These are phyloP conservation scores for Malassezia sp. DNA, from an alignment of 1,284 basidiomycete species.

Conservation along the genomic window DNA sequence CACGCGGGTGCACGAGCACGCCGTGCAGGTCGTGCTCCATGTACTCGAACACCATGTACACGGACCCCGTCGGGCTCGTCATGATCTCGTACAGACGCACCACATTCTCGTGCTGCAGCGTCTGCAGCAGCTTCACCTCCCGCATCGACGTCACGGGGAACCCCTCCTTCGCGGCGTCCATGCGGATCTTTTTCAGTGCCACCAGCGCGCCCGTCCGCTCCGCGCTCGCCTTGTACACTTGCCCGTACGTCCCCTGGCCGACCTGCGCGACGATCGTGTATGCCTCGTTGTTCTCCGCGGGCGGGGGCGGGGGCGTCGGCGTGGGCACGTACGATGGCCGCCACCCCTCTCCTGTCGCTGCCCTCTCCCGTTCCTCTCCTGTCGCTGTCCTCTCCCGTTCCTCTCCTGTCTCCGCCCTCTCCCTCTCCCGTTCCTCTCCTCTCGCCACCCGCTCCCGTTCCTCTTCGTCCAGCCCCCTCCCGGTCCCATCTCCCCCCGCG, in stretches of 20 bases:
- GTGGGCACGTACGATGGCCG: background rate
- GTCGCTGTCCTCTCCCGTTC: no score
- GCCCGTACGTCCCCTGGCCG: constrained; percentile 96
- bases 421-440: no score
- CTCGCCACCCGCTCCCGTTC: no score
- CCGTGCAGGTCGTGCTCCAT: constrained; percentile 98
- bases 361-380: no score
- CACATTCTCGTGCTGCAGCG: constrained; percentile 75
- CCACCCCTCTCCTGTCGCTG: background rate
- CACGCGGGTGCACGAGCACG: constrained; percentile 73
- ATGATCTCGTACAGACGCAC: constrained; percentile 92
- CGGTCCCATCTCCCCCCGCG: no score
- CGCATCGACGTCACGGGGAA: constrained; percentile 98
- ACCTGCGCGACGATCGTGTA: constrained; percentile 87
- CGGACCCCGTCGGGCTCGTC: constrained; percentile 81
- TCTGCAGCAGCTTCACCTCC: constrained; percentile 94
- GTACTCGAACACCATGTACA: constrained; percentile 99
- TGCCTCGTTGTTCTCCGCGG: constrained; percentile 48
- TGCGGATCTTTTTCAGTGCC: constrained; percentile 89
- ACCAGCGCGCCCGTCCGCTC: constrained; percentile 64
- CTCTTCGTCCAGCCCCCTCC: no score
- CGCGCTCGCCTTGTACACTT: constrained; percentile 94
- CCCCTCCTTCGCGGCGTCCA: constrained; percentile 94
- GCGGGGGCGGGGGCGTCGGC: background rate
- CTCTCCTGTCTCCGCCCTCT: no score